Evolutionary conservation across 441 rosid species (phyloP), one percentile per base, ranked within the genome.

Genomic region (Mallotus japonicus): DNA sequence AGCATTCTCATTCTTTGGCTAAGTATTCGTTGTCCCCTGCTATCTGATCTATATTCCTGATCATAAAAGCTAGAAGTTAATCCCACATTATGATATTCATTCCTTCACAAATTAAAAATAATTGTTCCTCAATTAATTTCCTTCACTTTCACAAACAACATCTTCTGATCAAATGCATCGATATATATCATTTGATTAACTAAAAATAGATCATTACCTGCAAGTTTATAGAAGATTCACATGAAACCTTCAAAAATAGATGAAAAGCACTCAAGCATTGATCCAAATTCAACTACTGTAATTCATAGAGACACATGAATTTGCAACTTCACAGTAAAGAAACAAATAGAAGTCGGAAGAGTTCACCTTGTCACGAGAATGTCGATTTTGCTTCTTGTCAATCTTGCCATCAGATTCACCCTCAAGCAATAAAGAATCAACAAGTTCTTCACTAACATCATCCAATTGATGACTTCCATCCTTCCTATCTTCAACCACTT

Each of bases 11-110:
- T 77, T 77, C 93, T 85, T 77, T 90, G 97, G 84, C 83, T 78
- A 65, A 95, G 92, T 46, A 85, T 75, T 24, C 59, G 70, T 62
- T 88, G 84, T 54, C 99, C 99, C 73, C 99, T 85, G 74, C 72
- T 76, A 83, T 92, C 99, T 73, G 85, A 82, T 83, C 99, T 86
- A 71, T 76, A 81, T 63, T 91, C 97, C 97, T 95, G 92, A 70
- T 62, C 77, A 80, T 62, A 62, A 75, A 69, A 79, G 17, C 17
- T 60, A 53, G 10, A 75, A 62, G 60, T 37, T 32, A 80, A 81
- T 28, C 73, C 75, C 68, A 71, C 6, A 53, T 3, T 65, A 57
- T 51, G 74, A 64, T 44, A 62, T 15, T 15, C 3, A 37, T 37
- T 51, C 6, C 17, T 61, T 37, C 22, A 67, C 56, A 57, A 47